Evolutionary conservation across 768 basidiomycete genomes (phyloP).

Genomic region (Ramaria sp.): DNA sequence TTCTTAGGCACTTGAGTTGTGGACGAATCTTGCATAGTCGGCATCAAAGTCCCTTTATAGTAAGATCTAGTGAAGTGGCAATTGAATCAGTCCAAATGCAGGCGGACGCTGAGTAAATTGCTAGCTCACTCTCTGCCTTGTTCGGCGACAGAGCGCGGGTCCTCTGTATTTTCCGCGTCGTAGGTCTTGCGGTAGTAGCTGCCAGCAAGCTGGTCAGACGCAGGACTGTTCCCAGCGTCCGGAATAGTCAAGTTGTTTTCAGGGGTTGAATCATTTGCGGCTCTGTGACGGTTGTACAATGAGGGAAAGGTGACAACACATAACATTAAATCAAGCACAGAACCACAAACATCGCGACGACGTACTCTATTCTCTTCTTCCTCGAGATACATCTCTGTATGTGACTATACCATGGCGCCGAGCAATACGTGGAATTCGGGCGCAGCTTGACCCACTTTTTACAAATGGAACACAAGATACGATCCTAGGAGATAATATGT

Average conservation of each 20-base stretch:
- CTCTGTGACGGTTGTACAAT: not conserved
- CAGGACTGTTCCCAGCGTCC: too few species aligned
- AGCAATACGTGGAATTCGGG: constrained; percentile 65
- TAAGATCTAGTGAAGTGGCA: not conserved
- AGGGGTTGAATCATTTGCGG: too few species aligned
- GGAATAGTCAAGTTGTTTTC: too few species aligned
- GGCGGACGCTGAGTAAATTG: too few species aligned
- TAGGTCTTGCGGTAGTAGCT: too few species aligned
- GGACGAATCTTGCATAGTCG: not conserved
- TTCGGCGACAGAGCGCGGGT: too few species aligned
- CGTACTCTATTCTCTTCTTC: not conserved
- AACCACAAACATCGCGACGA: not conserved
- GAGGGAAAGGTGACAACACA: not conserved
- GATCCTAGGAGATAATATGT: constrained; percentile 15
- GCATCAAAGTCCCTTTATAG: not conserved
- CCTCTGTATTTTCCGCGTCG: too few species aligned
- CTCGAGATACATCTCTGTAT: constrained; percentile 64
- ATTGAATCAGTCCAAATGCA: too few species aligned
- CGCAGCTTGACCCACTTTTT: constrained; percentile 54
- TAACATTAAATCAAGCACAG: not conserved
- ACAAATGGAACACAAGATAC: constrained; percentile 51
- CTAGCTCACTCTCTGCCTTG: too few species aligned
- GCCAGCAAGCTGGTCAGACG: too few species aligned
- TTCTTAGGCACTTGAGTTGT: not conserved
- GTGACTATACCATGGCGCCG: constrained; percentile 77